Evolutionary conservation across 257 asterid species (phyloP), one percentile per base, ranked within the genome.

Genomic region (Petrea volubilis): DNA sequence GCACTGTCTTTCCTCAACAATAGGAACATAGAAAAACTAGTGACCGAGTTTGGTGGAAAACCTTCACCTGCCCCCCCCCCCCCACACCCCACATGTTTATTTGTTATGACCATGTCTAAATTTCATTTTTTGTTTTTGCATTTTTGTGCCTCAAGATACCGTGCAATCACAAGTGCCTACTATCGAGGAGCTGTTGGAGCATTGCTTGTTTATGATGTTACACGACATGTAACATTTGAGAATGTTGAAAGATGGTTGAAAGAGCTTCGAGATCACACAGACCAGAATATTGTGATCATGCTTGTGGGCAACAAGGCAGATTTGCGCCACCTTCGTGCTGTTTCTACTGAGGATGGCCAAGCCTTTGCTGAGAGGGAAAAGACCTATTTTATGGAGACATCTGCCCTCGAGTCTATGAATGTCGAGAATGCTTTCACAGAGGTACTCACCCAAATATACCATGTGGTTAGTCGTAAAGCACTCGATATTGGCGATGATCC

Each of bases 151-250:
- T 49, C 44, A 47, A 76, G 80, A 70, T 76, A 76, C 33, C 80
- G 80, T 17, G 80, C 80, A 53, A 76, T 76, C 76, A 76, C 80
- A 31, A 76, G 80, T 55, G 80, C 80, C 57, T 76, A 76, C 72
- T 76, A 76, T 28, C 67, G 80, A 21, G 80, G 80, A 24, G 76
- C 80, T 1, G 80, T 76, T 23, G 80, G 76, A 13, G 80, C 80
- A 13, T 56, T 76, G 61, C 72, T 76, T 36, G 80, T 76, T 24
- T 76, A 76, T 28, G 80, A 76, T 18, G 80, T 69, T 7, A 76
- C 80, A 8, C 76, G 80, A 6, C 68, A 69, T 60, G 76, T 76
- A 56, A 76, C 80, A 5, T 76, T 76, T 3, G 80, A 76, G 68
- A 76, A 76, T 14, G 80, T 76, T 1, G 80, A 76, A 46, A 70